These are phyloP conservation scores for Saccharomycopsis schoenii DNA, from an alignment of 805 yeast species.

Conservation along the genomic window DNA sequence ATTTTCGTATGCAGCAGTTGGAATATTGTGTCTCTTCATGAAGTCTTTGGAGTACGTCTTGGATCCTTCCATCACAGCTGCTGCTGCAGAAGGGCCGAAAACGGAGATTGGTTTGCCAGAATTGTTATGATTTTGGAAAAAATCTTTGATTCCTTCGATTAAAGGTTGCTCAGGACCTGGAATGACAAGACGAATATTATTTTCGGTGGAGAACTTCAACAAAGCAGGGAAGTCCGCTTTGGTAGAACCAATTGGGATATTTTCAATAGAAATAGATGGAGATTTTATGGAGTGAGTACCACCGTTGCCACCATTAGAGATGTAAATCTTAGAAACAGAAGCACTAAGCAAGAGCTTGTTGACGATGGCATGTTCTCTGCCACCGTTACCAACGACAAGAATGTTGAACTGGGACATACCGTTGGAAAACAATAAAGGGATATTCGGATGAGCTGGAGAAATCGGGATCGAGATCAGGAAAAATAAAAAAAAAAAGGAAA, in stretches of 20 bases:
- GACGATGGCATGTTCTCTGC: constrained; percentile 95
- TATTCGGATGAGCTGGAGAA: too few species aligned
- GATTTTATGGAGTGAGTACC: constrained; percentile 53
- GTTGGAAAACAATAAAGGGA: too few species aligned
- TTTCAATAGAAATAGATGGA: constrained; percentile 32
- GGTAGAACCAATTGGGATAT: constrained; percentile 58
- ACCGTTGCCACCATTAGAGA: constrained; percentile 93
- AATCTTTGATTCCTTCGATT: constrained; percentile 80
- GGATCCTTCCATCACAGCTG: constrained; percentile 95
- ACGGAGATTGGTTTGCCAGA: constrained; percentile 60
- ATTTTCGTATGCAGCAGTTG: constrained; percentile 85
- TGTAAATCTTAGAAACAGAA: constrained; percentile 61
- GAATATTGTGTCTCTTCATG: constrained; percentile 85
- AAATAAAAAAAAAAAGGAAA: not conserved
- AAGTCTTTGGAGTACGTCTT: constrained; percentile 89
- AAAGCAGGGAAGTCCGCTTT: constrained; percentile 60
- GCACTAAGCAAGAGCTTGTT: constrained; percentile 84
- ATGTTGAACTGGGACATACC: constrained; percentile 37
- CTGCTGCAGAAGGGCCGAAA: constrained; percentile 88
- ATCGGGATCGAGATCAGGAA: not conserved
- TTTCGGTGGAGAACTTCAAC: constrained; percentile 61
- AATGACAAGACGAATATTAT: constrained; percentile 62
- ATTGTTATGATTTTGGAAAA: constrained; percentile 31
- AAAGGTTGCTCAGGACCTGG: constrained; percentile 99
- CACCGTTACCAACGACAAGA: constrained; percentile 92